Percentiles rank a stretch among this genome's conserved stretches.
Evolutionary conservation across 352 stramenopile genomes (phyloP).

Genomic region (Globisporangium camurandrum): DNA sequence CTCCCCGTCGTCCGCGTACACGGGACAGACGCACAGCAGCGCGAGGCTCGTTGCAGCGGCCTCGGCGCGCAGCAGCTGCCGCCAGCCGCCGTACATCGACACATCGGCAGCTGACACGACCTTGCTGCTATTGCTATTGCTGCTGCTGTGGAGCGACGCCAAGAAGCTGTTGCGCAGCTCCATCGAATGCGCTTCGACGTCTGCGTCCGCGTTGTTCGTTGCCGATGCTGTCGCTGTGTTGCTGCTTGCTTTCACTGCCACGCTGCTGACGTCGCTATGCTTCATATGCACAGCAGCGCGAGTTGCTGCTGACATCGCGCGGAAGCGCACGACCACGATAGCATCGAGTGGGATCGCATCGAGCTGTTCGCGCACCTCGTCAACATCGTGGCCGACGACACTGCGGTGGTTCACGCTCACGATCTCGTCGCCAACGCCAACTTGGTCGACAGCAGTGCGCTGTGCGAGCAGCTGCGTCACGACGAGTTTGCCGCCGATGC

Average conservation of each 20-base stretch:
- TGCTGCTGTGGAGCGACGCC: constrained; percentile 10
- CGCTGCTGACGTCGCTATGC: background rate
- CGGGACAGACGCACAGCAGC: constrained; percentile 57
- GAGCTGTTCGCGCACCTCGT: constrained; percentile 27
- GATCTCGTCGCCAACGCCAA: constrained; percentile 47
- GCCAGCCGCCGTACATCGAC: constrained; percentile 74
- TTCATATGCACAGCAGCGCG: background rate
- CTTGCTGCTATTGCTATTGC: constrained; percentile 24
- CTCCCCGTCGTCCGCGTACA: constrained; percentile 72
- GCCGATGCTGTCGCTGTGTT: background rate
- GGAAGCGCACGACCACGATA: constrained; percentile 37
- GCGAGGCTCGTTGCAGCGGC: constrained; percentile 22
- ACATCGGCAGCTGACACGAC: constrained; percentile 57
- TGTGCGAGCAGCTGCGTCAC: constrained; percentile 20
- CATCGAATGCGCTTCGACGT: constrained; percentile 22
- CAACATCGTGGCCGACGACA: constrained; percentile 27
- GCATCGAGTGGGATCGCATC: constrained; percentile 22
- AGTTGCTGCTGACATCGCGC: constrained; percentile 18
- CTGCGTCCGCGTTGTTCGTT: constrained; percentile 6
- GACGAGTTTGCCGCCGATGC: constrained; percentile 29
- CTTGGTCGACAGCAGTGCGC: constrained; percentile 3
- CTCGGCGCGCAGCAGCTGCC: constrained; percentile 29
- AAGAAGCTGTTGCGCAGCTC: constrained; percentile 29
- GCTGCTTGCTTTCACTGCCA: background rate
- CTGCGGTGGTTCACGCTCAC: constrained; percentile 52